Evolutionary conservation across 345 rosid species (phyloP), one percentile per base, ranked within the genome.

Genomic region (Bruguiera gymnorhiza): DNA sequence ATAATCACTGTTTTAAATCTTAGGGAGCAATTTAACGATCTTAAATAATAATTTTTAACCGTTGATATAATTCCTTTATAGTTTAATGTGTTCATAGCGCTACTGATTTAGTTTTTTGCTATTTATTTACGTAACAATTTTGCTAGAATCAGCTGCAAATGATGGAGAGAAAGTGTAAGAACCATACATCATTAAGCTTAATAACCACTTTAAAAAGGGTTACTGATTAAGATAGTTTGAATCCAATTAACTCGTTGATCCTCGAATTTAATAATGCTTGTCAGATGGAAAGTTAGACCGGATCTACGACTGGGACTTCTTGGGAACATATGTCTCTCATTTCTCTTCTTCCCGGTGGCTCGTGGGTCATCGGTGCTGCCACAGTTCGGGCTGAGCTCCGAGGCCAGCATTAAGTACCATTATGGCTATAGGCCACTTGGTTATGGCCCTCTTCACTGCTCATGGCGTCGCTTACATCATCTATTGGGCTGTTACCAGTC

Each of bases 331-430:
- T 78, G 87, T 20, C 72, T 88, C 5, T 57, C 91, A 30, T 83
- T 91, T 58, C 79, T 93, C 26, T 91, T 93, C 69, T 86, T 84
- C 54, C 96, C 97, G 27, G 98, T 91, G 79, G 78, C 94, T 3
- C 86, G 98, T 8, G 90, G 90, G 0, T 91, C 97, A 1, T 91
- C 96, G 60, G 70, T 93, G 78, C 78, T 93, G 46, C 81, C 83
- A 10, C 57, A 83, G 23, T 69, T 93, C 9, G 97, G 96, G 13
- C 66, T 93, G 26, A 87, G 92, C 24, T 91, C 93, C 20, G 98
- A 93, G 70, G 80, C 80, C 2, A 83, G 96, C 91, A 91, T 93
- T 65, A 93, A 89, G 81, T 91, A 93, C 36, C 98, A 93, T 57
- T 88, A 46, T 93, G 98, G 97, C 76, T 93, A 1, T 93, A 1